Conservation (phyloP, 177 flowering plant genomes). For the Vitis hybrid region DNA sequence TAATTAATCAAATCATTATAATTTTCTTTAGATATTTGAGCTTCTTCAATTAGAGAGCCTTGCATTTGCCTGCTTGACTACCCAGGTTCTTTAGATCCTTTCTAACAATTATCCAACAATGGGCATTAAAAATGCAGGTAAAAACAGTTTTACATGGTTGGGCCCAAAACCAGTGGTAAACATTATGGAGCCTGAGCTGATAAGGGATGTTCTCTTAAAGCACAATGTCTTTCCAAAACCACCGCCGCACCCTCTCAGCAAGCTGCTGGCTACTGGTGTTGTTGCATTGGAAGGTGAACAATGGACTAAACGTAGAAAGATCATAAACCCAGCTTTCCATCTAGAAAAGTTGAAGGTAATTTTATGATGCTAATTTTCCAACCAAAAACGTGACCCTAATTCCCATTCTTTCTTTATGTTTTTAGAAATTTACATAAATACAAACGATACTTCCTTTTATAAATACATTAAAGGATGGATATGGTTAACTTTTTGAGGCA, state of each 20-base stretch:
- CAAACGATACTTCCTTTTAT: too few species aligned
- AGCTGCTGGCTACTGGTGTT: conserved; percentile 24
- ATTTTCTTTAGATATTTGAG: too few species aligned
- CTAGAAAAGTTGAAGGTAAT: conserved; percentile 11
- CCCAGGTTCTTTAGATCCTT: too few species aligned
- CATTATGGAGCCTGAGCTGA: conserved; percentile 24
- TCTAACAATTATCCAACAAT: too few species aligned
- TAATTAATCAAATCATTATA: too few species aligned
- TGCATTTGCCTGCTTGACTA: too few species aligned
- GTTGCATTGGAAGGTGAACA: conserved; percentile 26
- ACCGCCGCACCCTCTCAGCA: conserved; percentile 6
- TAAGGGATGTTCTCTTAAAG: conserved; percentile 20
- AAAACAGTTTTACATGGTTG: conserved; percentile 27
- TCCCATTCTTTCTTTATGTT: too few species aligned
- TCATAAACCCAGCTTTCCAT: conserved; percentile 18
- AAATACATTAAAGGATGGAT: too few species aligned
- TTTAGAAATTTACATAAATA: too few species aligned
- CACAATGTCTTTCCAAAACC: conserved; percentile 17
- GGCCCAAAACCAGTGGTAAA: conserved; percentile 31
- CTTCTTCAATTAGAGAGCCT: too few species aligned
- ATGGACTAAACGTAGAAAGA: conserved; percentile 20
- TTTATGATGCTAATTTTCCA: neutral
- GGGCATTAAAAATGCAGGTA: conserved; percentile 17
- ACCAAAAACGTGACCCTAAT: too few species aligned
- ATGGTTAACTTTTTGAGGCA: too few species aligned